phyloP scores from a whole-genome alignment of 1,284 basidiomycete species.

The Trametes versicolor region DNA sequence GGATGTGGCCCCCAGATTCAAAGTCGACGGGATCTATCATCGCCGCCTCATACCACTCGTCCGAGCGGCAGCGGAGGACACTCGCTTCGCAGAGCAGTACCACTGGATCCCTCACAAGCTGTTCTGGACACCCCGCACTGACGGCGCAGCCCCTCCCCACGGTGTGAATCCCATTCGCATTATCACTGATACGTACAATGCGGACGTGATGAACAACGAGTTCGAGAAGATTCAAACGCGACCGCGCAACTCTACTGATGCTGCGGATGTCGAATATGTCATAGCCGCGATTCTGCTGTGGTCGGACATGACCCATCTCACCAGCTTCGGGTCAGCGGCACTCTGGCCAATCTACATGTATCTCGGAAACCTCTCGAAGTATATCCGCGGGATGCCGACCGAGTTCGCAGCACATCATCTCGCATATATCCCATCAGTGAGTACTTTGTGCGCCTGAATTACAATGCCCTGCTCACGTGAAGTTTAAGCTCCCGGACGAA shows the following conservation, averaged over 20 bases:
- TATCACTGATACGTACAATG: background rate
- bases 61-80: background rate
- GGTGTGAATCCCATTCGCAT: background rate
- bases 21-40: background rate
- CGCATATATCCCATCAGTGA: constrained; percentile 46
- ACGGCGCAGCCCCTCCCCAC: background rate
- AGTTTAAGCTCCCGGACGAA: background rate
- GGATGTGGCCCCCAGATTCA: background rate
- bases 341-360: constrained; percentile 26
- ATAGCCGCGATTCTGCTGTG: constrained; percentile 31
- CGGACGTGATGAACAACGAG: background rate
- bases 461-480: background rate
- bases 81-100: background rate
- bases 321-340: constrained; percentile 33
- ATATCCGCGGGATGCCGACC: constrained; percentile 33
- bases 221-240: constrained; percentile 17
- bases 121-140: background rate
- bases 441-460: constrained; percentile 1
- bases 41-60: background rate
- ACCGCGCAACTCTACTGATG: constrained; percentile 18
- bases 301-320: constrained; percentile 29
- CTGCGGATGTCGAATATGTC: constrained; percentile 25
- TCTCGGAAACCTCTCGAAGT: constrained; percentile 39
- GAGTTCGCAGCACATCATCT: constrained; percentile 34
- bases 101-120: background rate